Conservation (phyloP, 768 basidiomycete genomes). For the Mycena alexandri region DNA sequence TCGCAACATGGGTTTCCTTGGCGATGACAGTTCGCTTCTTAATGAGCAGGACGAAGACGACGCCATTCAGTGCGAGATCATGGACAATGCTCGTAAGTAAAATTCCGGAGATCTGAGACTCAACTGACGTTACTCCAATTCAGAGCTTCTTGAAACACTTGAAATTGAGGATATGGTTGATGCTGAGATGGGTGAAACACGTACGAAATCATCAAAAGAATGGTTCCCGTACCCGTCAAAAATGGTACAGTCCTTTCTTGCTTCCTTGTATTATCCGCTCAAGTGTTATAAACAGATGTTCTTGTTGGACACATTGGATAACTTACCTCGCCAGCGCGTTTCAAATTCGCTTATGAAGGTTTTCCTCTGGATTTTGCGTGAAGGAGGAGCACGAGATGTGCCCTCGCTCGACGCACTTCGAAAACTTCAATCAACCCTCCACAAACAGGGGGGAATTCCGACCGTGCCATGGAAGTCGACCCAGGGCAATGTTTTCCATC, state of each 20-base stretch:
- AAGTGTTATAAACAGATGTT: background rate
- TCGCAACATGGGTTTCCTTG: slow-evolving; percentile 6
- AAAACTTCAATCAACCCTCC: slow-evolving; percentile 1
- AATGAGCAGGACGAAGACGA: slow-evolving; percentile 5
- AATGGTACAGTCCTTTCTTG: background rate
- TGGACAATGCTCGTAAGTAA: slow-evolving; percentile 1
- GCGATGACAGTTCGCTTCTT: background rate
- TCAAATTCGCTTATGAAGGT: slow-evolving; percentile 19
- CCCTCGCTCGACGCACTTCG: slow-evolving; percentile 1
- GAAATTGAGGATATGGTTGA: background rate
- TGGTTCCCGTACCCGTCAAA: slow-evolving; percentile 6
- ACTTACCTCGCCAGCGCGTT: slow-evolving; percentile 9
- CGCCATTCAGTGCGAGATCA: slow-evolving; percentile 2
- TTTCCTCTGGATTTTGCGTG: slow-evolving; percentile 13
- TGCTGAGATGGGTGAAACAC: background rate
- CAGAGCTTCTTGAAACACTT: background rate
- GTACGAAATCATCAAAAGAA: background rate
- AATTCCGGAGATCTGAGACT: too few relatives aligned
- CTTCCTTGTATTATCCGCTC: background rate
- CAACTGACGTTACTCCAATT: too few relatives aligned
- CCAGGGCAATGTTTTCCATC: slow-evolving; percentile 5
- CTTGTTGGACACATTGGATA: slow-evolving; percentile 2
- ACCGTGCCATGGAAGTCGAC: slow-evolving; percentile 8
- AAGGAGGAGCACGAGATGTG: slow-evolving; percentile 4
- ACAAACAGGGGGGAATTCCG: background rate